Percentiles rank a stretch among this genome's conserved stretches.
Conservation (phyloP, 2,329 filamentous ascomycete species). For the Talaromyces sp. region DNA sequence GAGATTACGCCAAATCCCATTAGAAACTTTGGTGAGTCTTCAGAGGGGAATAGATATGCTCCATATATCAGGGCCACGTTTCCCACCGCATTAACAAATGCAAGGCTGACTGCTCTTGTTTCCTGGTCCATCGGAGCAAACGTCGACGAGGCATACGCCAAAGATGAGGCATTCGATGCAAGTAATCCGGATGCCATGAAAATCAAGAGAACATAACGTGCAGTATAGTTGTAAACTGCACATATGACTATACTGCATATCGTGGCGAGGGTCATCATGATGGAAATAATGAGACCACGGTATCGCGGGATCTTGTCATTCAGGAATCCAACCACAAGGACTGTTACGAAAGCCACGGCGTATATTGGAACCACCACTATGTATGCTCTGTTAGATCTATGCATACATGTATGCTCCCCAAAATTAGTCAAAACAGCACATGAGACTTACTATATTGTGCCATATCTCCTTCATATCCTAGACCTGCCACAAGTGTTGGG, state of each 20-base stretch:
- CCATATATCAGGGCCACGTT: slow-evolving; percentile 61
- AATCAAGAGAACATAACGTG: slow-evolving; percentile 57
- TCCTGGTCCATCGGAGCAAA: slow-evolving; percentile 56
- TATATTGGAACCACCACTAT: slow-evolving; percentile 53
- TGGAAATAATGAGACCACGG: slow-evolving; percentile 53
- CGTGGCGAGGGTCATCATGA: slow-evolving; percentile 49
- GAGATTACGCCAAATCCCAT: slow-evolving; percentile 4
- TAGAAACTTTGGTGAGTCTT: not conserved
- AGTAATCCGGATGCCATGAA: slow-evolving; percentile 59
- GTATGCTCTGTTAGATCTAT: slow-evolving; percentile 21
- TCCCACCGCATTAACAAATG: slow-evolving; percentile 57
- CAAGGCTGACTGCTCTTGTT: slow-evolving; percentile 53
- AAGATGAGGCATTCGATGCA: slow-evolving; percentile 54
- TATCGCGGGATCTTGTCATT: slow-evolving; percentile 51
- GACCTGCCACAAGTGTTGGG: slow-evolving; percentile 28
- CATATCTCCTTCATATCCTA: not conserved
- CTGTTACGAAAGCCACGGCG: slow-evolving; percentile 54
- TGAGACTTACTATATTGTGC: not conserved
- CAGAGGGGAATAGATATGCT: slow-evolving; percentile 47
- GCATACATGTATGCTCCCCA: no score
- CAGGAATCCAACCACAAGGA: slow-evolving; percentile 49
- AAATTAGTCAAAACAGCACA: slow-evolving; percentile 12
- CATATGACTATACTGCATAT: slow-evolving; percentile 45
- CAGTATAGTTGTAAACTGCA: slow-evolving; percentile 53
- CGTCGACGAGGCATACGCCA: slow-evolving; percentile 56